phyloP scores from a whole-genome alignment of 352 stramenopile species.

The Pythium rishiriense region DNA sequence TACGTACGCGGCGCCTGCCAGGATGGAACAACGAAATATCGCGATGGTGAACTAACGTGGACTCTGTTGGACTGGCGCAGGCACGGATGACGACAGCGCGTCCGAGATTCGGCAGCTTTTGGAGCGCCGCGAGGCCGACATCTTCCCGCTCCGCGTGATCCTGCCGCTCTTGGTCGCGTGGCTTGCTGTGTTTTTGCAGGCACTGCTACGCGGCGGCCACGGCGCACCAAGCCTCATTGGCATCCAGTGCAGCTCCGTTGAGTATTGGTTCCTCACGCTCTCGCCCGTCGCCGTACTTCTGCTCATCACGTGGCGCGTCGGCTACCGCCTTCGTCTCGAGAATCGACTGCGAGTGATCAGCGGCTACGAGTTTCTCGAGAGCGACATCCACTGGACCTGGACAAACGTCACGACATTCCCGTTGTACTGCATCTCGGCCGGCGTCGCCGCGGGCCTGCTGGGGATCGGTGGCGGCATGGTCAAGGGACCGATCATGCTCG shows the following conservation, averaged over 20 bases:
- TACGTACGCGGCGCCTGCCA: slow-evolving; percentile 1
- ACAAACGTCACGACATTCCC: slow-evolving; percentile 91
- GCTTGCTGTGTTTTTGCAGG: slow-evolving; percentile 71
- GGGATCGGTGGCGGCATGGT: slow-evolving; percentile 97
- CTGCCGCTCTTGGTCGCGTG: slow-evolving; percentile 60
- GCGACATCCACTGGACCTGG: slow-evolving; percentile 95
- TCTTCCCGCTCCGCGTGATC: slow-evolving; percentile 63
- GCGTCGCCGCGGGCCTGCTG: slow-evolving; percentile 94
- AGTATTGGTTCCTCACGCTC: slow-evolving; percentile 93
- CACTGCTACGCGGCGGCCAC: slow-evolving; percentile 72
- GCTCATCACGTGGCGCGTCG: slow-evolving; percentile 52
- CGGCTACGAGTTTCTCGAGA: slow-evolving; percentile 80
- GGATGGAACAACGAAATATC: not conserved
- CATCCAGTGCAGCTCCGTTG: slow-evolving; percentile 90
- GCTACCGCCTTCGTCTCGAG: slow-evolving; percentile 55
- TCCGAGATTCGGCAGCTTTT: slow-evolving; percentile 43
- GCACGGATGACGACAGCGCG: slow-evolving; percentile 39
- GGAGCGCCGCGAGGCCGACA: slow-evolving; percentile 45
- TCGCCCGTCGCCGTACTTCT: slow-evolving; percentile 81
- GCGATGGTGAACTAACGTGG: not conserved
- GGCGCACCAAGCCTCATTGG: slow-evolving; percentile 80
- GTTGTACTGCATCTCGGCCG: slow-evolving; percentile 90
- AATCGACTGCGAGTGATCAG: slow-evolving; percentile 77
- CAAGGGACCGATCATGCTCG: slow-evolving; percentile 96
- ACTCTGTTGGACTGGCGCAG: slow-evolving; percentile 7